Conservation (phyloP, 495 filamentous ascomycete genomes). For the Aspergillus sclerotiicarbonarius region DNA sequence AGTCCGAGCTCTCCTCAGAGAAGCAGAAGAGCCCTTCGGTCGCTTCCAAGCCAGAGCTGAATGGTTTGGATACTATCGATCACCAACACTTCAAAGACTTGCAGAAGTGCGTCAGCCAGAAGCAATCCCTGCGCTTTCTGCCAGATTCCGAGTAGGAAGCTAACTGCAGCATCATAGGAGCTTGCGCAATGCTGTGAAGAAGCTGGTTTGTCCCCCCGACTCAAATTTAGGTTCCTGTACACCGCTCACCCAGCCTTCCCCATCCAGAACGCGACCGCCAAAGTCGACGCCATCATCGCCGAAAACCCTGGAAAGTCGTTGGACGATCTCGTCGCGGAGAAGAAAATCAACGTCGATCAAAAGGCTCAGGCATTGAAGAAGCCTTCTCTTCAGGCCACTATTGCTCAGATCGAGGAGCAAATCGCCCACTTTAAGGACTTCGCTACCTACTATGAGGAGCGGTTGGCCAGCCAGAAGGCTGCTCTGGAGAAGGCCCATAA, state of each 20-base stretch:
- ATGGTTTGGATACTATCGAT: constrained; percentile 60
- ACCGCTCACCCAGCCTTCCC: constrained; percentile 12
- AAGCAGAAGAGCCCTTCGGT: constrained; percentile 40
- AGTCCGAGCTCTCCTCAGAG: constrained; percentile 36
- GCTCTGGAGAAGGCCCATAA: constrained; percentile 66
- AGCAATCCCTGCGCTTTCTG: not conserved
- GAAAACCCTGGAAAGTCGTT: constrained; percentile 74
- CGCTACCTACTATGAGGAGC: constrained; percentile 71
- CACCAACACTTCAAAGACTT: constrained; percentile 79
- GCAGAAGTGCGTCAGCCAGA: constrained; percentile 63
- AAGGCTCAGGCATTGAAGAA: constrained; percentile 87
- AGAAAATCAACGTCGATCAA: constrained; percentile 91
- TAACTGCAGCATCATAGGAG: constrained; percentile 48
- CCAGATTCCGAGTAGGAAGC: constrained; percentile 3
- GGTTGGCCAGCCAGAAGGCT: constrained; percentile 65
- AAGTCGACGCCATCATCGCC: constrained; percentile 73
- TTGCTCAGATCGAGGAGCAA: constrained; percentile 79
- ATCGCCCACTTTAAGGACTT: constrained; percentile 79
- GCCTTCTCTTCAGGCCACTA: constrained; percentile 72
- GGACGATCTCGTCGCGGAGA: constrained; percentile 75
- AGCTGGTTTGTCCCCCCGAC: constrained; percentile 62
- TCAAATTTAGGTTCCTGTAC: constrained; percentile 2
- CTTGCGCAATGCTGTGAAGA: constrained; percentile 84
- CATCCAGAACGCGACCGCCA: constrained; percentile 67
- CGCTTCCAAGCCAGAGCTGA: constrained; percentile 31